Evolutionary conservation across 768 basidiomycete species (phyloP), one percentile per base, ranked within the genome.

Genomic region (Hirschioporus abietinus): DNA sequence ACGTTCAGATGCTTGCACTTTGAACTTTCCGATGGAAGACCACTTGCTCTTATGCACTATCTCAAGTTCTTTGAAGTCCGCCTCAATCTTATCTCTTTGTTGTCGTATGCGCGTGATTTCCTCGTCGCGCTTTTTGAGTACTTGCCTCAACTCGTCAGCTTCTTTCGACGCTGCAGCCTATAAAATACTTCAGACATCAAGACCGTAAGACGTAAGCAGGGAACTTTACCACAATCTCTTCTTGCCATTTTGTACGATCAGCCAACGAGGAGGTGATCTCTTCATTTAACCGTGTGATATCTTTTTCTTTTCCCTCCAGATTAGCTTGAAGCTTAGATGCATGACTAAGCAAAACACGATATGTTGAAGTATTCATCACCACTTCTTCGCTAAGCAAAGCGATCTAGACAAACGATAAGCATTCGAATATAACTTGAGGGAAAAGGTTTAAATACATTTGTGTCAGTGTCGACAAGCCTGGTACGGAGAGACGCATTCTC

Each of bases 51-150:
- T 34, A 24, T 61, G 12, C 60, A 25, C 60, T 15, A 10, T 52
- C 12, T 52, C 78, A 62, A 73, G 71, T 35, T 92, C 91, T 70
- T 84, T 86, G 26, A 85, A 83, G 73, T 84, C 88, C 66, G 88
- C 84, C 72, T 95, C 93, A 35, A 80, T 74, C 68, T 90, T 88
- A 69, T 93, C 91, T 7, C 92, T 86, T 68, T 87, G 82, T 64
- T 89, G 89, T 24, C 92, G 86, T 23, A 93, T 79, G 35, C 92
- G 86, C 23, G 81, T 75, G 70, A 85, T 86, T 64, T 93, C 91
- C 1, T 79, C 76, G 69, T 92, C 89, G 36, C 88, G 86, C 72
- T 89, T 90, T 9, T 79, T 78, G 42, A 90, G 74, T 74, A 86
- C 81, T 0, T 75, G 73, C 70, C 85, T 88, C 35, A 91, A 78